Base-by-base conservation (phyloP, 1,139 yeast species). In the Blastobotrys buckinghamii region DNA sequence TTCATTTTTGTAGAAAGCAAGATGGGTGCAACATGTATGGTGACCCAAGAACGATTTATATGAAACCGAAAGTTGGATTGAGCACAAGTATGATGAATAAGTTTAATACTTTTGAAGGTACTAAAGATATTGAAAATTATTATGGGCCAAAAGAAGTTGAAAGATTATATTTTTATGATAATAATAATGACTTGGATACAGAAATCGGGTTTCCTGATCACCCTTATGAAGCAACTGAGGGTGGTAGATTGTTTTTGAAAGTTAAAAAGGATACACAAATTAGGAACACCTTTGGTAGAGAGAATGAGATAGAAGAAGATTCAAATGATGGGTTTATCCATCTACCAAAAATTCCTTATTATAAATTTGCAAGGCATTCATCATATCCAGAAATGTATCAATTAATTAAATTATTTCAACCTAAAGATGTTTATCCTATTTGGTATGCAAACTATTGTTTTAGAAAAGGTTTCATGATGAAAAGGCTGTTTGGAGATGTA, bases 281-380 rank as follows among this genome's bases (percentile, higher is more conserved):
- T 10, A 10, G 8, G 32, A 41, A 12, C 29, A n/a, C n/a, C 7
- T 22, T 22, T 5, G 7, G 7, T 22, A 22, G 24, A 22, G 39
- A 15, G 32, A 37, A n/a, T n/a, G 10, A 32, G 22, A 22, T 20
- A 13, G 20, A 8, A 26, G 34, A 16, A 39, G 45, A 27, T 12
- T 16, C 16, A 8, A 8, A 22, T 10, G 7, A 22, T 30, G 24
- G 7, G 7, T 22, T 22, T 22, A 5, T 22, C 4, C 7, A 22
- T 22, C 4, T 42, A 2, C 45, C 45, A n/a, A 30, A 22, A 12
- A 19, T 68, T 10, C 51, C 77, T 0, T 64, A 66, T 48, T 67
- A 74, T 35, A 62, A 73, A 26, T 79, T 74, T 58, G 77, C 83
- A 1, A 62, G 84, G 29, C 84, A 80, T 54, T 77, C 83, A 1